Conservation (phyloP, 176 grass and related monocot genomes). For the Aegilops bicornis region DNA sequence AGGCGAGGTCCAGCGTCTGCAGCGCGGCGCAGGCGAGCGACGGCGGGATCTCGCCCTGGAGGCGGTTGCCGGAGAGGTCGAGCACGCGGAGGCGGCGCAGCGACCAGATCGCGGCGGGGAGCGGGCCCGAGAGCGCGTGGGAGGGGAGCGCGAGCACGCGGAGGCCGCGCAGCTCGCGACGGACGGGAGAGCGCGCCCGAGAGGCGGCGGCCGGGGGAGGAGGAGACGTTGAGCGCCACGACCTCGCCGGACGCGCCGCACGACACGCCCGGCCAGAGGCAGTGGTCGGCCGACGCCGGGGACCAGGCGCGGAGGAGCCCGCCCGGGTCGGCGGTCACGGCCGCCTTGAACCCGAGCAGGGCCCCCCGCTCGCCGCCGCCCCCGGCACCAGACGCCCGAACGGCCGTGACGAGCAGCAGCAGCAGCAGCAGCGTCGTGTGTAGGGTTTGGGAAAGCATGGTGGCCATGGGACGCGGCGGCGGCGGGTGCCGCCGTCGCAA, state of each 20-base stretch:
- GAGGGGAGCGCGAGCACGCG: slow-evolving; percentile 52
- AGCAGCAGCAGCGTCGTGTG: slow-evolving; percentile 4
- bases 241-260: slow-evolving; percentile 57
- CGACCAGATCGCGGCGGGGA: slow-evolving; percentile 52
- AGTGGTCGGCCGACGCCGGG: slow-evolving; percentile 36
- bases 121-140: slow-evolving; percentile 51
- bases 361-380: slow-evolving; percentile 47
- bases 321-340: slow-evolving; percentile 48
- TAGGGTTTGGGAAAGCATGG: not conserved
- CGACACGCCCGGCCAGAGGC: slow-evolving; percentile 68
- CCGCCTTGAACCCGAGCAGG: slow-evolving; percentile 62
- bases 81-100: slow-evolving; percentile 54
- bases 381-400: not conserved
- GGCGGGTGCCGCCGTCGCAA: slow-evolving; percentile 57
- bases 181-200: slow-evolving; percentile 54
- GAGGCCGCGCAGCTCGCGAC: slow-evolving; percentile 58
- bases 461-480: slow-evolving; percentile 30
- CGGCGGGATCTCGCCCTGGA: slow-evolving; percentile 70
- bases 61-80: slow-evolving; percentile 63
- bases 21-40: slow-evolving; percentile 51
- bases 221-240: slow-evolving; percentile 55
- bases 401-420: slow-evolving; percentile 10
- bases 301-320: slow-evolving; percentile 62
- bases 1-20: slow-evolving; percentile 74
- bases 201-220: slow-evolving; percentile 44